Conservation (phyloP, 2,329 filamentous ascomycete genomes). For the Epichloe typhina region DNA sequence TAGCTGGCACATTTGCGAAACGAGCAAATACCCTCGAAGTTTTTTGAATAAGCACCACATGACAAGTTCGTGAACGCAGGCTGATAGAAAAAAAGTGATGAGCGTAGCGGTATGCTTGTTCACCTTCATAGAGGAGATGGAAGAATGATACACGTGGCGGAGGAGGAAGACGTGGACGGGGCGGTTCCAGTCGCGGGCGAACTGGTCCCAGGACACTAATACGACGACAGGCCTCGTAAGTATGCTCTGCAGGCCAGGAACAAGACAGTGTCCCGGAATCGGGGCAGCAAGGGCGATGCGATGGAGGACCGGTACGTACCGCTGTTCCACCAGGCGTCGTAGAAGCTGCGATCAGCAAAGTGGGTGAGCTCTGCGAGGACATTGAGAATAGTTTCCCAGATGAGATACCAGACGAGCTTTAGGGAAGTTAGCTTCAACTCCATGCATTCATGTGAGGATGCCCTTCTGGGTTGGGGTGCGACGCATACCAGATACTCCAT, state of each 20-base stretch:
- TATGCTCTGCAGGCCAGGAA: too few relatives aligned
- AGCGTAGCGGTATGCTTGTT: conserved; percentile 59
- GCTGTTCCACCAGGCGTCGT: conserved; percentile 51
- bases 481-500: conserved; percentile 52
- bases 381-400: conserved; percentile 66
- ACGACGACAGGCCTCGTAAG: background rate
- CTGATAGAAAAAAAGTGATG: conserved; percentile 61
- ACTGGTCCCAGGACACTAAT: conserved; percentile 56
- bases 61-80: conserved; percentile 60
- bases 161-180: conserved; percentile 68
- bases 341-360: conserved; percentile 67
- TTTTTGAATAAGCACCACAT: conserved; percentile 77
- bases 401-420: conserved; percentile 60
- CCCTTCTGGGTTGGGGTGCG: too few relatives aligned
- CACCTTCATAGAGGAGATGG: conserved; percentile 59
- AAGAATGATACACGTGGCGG: conserved; percentile 66
- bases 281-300: too few relatives aligned
- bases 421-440: background rate
- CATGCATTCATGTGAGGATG: too few relatives aligned
- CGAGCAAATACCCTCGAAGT: conserved; percentile 57
- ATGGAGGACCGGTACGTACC: conserved; percentile 18
- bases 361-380: conserved; percentile 62
- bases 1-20: conserved; percentile 62
- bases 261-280: too few relatives aligned
- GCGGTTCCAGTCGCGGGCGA: conserved; percentile 65